A percentile compares a stretch with the other conserved stretches of the same genome.
Evolutionary conservation across 768 basidiomycete genomes (phyloP).

Genomic region (Calocera viscosa): DNA sequence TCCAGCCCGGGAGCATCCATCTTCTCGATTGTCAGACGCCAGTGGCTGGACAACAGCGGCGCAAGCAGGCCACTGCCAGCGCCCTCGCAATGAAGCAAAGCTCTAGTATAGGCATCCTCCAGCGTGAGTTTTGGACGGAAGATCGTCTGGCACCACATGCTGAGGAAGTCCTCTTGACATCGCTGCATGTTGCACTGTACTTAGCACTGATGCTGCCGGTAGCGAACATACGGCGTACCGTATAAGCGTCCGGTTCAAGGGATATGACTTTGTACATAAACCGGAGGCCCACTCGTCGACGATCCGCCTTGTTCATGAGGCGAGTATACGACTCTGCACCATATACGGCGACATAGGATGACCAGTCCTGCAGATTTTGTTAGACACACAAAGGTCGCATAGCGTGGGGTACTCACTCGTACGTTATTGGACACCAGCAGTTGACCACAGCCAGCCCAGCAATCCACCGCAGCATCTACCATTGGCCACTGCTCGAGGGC

Average conservation of each 20-base stretch:
- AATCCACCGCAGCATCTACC: slow-evolving; percentile 49
- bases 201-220: slow-evolving; percentile 1
- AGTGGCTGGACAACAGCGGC: not conserved
- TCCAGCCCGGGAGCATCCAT: not conserved
- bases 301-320: slow-evolving; percentile 40
- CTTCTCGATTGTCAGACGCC: not conserved
- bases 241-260: slow-evolving; percentile 49
- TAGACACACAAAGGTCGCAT: not conserved
- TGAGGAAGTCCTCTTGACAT: not conserved
- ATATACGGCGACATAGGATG: slow-evolving; percentile 38
- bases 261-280: slow-evolving; percentile 47
- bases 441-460: slow-evolving; percentile 60
- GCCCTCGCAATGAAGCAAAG: not conserved
- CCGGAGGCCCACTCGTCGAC: slow-evolving; percentile 48
- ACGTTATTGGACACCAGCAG: slow-evolving; percentile 44
- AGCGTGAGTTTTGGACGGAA: not conserved
- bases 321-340: slow-evolving; percentile 44
- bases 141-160: slow-evolving; percentile 7
- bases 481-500: slow-evolving; percentile 23
- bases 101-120: not conserved
- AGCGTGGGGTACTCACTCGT: slow-evolving; percentile 27
- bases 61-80: not conserved
- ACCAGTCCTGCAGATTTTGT: slow-evolving; percentile 42
- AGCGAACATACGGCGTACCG: slow-evolving; percentile 30
- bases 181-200: not conserved